Evolutionary conservation across 371 early-diverging fungal genomes (phyloP), one percentile per base, ranked within the genome.

Genomic region (Synchytrium microbalum): DNA sequence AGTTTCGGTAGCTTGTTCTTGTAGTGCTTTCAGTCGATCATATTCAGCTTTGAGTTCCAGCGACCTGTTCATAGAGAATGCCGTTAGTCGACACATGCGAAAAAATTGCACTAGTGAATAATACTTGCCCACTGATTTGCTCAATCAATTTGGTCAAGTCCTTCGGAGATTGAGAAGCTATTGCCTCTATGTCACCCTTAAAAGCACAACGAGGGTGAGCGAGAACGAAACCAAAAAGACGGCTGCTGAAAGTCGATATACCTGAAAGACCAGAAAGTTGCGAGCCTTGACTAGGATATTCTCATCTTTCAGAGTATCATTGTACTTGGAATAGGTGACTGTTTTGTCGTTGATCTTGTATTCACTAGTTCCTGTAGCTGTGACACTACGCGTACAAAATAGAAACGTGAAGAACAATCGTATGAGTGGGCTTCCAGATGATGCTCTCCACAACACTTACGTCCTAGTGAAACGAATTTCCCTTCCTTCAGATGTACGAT

Each of bases 201-300:
- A 24, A 56, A 56, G 8, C 24, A 26, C 5, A 30, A 55, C 5
- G 10, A 28, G n/a, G 26, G 54, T 46, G 16, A 24, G 13, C 54
- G 51, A 25, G 31, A 65, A 59, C 14, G 46, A 54, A 23, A 32
- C 33, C 33, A 25, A 23, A 38, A 58, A 1, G 51, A 51, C 23
- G 60, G 38, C n/a, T 62, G 16, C 62, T 53, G 63, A 1, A 70
- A n/a, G 23, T 3, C 2, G 26, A 64, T 57, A 10, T 72, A 85
- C 86, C 79, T 99, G 99, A 71, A 98, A 99, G 8, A 99, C 99
- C 58, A 99, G 78, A 79, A 98, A 99, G 79, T 99, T 99, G 63
- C 89, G 83, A 2, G 98, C 94, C 69, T 93, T 93, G 66, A 93
- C 87, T 23, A 96, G 79, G 60, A 99, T 93, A 66, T 93, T 92